phyloP scores from a whole-genome alignment of 2,329 filamentous ascomycete species.

The Xylariaceae sp. region DNA sequence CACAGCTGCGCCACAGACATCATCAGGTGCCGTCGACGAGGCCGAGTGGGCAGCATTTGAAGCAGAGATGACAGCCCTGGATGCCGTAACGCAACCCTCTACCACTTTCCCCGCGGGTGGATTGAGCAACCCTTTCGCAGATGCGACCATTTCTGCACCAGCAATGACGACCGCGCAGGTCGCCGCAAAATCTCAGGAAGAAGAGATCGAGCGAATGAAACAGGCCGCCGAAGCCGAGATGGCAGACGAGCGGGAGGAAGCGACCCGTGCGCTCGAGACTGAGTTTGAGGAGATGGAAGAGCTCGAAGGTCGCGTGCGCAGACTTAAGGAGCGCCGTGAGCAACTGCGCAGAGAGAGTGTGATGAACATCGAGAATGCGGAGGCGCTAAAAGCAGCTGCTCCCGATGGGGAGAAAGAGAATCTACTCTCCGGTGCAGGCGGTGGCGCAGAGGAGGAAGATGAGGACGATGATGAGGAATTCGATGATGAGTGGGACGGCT shows the following conservation, averaged over 20 bases:
- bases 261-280: constrained; percentile 63
- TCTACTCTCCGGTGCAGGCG: constrained; percentile 26
- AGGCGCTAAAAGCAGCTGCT: constrained; percentile 27
- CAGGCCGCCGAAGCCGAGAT: constrained; percentile 51
- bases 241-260: constrained; percentile 69
- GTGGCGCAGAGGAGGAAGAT: constrained; percentile 37
- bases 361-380: constrained; percentile 27
- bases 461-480: constrained; percentile 46
- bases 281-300: constrained; percentile 82
- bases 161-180: constrained; percentile 61
- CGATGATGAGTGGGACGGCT: constrained; percentile 56
- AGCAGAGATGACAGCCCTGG: constrained; percentile 61
- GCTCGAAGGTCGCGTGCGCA: constrained; percentile 64
- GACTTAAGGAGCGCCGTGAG: constrained; percentile 66
- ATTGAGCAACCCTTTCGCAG: constrained; percentile 31
- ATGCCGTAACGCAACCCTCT: constrained; percentile 19
- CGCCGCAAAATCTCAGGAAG: constrained; percentile 47
- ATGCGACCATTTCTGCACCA: constrained; percentile 63
- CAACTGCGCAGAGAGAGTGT: constrained; percentile 45
- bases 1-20: constrained; percentile 1
- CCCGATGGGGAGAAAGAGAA: constrained; percentile 30
- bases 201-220: constrained; percentile 46
- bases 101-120: constrained; percentile 1
- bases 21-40: constrained; percentile 51
- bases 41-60: constrained; percentile 85